Evolutionary conservation across 1,139 yeast species (phyloP).

Genomic region (Magnusiomyces magnusii): DNA sequence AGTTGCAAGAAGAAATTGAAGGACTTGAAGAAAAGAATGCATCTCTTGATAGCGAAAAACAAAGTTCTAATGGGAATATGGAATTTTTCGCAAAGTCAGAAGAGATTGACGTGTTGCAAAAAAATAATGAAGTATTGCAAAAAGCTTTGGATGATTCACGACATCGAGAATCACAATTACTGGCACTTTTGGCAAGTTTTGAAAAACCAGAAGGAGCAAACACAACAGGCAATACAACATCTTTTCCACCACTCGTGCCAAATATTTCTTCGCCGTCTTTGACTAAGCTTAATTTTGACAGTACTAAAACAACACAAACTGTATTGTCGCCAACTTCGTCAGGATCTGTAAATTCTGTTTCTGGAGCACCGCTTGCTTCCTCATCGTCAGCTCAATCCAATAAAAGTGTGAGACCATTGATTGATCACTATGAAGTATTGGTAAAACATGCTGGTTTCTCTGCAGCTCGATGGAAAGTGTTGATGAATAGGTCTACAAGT

Average conservation of each 20-base stretch:
- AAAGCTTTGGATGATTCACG: neutral
- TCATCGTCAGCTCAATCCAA: constrained; percentile 3
- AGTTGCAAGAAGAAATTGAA: neutral
- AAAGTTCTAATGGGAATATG: neutral
- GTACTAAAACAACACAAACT: neutral
- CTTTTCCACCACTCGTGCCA: neutral
- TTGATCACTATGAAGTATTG: constrained; percentile 14
- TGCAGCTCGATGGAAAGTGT: constrained; percentile 2
- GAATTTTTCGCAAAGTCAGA: neutral
- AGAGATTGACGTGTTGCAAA: neutral
- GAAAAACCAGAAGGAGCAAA: neutral
- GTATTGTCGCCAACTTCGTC: neutral
- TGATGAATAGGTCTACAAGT: neutral
- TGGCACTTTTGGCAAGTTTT: neutral
- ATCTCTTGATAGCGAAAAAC: neutral
- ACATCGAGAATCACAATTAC: neutral
- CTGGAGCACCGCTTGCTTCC: neutral
- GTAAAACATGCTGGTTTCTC: constrained; percentile 2
- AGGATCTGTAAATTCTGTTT: neutral
- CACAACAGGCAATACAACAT: no score
- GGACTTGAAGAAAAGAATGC: neutral
- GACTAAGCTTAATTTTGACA: neutral
- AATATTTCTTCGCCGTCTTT: neutral
- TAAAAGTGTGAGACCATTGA: constrained; percentile 4
- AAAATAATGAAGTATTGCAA: neutral